These are phyloP conservation scores for Tetrastigma voinierianum DNA, from an alignment of 164 flowering plant genomes.

Conservation along the genomic window DNA sequence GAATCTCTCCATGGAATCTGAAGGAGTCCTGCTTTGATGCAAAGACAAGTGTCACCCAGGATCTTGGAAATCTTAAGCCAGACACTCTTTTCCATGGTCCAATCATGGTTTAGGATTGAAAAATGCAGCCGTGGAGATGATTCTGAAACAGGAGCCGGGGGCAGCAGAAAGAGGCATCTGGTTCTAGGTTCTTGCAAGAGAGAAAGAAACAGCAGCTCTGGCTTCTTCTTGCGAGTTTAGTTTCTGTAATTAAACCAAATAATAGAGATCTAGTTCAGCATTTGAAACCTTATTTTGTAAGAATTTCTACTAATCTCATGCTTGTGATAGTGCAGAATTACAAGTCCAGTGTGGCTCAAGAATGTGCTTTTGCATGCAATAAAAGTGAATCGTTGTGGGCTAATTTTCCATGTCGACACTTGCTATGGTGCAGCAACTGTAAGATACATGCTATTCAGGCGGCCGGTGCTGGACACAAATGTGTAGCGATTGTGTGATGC, in stretches of 20 bases:
- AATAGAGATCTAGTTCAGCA: too few species aligned
- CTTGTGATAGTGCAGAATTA: slow-evolving; percentile 24
- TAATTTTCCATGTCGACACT: slow-evolving; percentile 43
- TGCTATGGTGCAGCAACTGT: slow-evolving; percentile 39
- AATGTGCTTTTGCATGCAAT: slow-evolving; percentile 38
- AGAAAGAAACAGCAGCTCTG: slow-evolving; percentile 20
- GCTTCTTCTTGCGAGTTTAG: slow-evolving; percentile 34
- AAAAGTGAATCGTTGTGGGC: slow-evolving; percentile 27
- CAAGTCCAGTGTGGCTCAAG: slow-evolving; percentile 12
- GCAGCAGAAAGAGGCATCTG: slow-evolving; percentile 12
- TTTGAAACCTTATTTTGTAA: neutral
- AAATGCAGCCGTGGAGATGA: neutral
- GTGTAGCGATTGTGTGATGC: slow-evolving; percentile 40
- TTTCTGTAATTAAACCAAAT: slow-evolving; percentile 30
- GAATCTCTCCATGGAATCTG: neutral
- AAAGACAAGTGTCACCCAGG: slow-evolving; percentile 6
- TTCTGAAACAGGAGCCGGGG: neutral
- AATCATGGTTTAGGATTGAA: slow-evolving; percentile 11
- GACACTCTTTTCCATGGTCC: slow-evolving; percentile 26
- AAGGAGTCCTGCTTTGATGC: slow-evolving; percentile 4
- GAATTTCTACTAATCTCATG: neutral
- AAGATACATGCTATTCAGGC: slow-evolving; percentile 18
- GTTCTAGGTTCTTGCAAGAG: slow-evolving; percentile 24
- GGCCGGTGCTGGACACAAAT: slow-evolving; percentile 25
- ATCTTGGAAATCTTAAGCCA: slow-evolving; percentile 31